Evolutionary conservation across 495 filamentous ascomycete genomes (phyloP).

Genomic region (Aspergillus campestris): DNA sequence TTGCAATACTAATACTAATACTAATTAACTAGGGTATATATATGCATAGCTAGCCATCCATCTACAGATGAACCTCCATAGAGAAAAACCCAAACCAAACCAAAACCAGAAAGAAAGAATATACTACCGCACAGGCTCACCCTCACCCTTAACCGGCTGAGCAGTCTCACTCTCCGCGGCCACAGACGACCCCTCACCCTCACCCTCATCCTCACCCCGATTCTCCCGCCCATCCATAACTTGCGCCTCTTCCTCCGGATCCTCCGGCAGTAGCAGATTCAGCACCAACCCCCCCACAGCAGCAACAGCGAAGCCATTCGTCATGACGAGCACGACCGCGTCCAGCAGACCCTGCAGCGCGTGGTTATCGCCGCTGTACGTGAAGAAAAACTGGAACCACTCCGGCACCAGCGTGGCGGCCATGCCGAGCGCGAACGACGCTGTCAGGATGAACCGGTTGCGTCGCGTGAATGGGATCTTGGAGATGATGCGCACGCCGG

Average conservation of each 20-base stretch:
- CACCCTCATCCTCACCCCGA: background rate
- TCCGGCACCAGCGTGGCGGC: conserved; percentile 74
- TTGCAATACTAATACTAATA: background rate
- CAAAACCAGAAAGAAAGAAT: background rate
- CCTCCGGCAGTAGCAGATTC: conserved; percentile 65
- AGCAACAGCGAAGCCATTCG: conserved; percentile 58
- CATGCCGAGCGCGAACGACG: conserved; percentile 66
- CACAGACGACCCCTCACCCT: background rate
- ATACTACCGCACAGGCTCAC: too few species aligned
- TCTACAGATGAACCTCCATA: too few species aligned
- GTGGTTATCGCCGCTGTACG: conserved; percentile 59
- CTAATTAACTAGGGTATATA: background rate
- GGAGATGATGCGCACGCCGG: conserved; percentile 76
- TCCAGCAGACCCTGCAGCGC: conserved; percentile 71
- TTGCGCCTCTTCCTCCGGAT: conserved; percentile 53
- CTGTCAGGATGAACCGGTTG: conserved; percentile 82
- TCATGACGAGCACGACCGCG: conserved; percentile 72
- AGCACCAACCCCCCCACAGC: conserved; percentile 63
- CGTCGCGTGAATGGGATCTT: conserved; percentile 73
- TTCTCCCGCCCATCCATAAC: conserved; percentile 16
- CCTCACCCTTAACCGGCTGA: too few species aligned
- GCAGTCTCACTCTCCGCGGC: background rate
- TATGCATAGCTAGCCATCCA: too few species aligned
- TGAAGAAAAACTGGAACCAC: conserved; percentile 73
- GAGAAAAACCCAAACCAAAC: background rate